Evolutionary conservation across 2,329 filamentous ascomycete genomes (phyloP).

Genomic region (Fusarium sambucinum): DNA sequence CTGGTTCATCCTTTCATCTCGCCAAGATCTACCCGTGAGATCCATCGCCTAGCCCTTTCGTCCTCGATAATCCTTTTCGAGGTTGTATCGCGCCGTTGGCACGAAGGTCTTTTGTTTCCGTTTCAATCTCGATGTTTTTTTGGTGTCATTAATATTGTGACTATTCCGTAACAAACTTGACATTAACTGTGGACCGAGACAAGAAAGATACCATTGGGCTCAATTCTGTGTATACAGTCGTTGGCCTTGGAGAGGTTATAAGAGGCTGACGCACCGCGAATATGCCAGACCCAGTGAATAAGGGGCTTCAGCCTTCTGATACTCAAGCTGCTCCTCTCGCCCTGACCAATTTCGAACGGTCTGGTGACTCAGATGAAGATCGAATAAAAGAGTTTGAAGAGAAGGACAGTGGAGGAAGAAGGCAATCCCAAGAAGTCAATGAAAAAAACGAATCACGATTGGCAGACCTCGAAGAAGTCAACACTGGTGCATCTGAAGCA

Average conservation of each 20-base stretch:
- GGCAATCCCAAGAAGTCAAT: slow-evolving; percentile 1
- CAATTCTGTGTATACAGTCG: neutral
- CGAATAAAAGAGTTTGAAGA: slow-evolving; percentile 33
- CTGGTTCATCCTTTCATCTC: neutral
- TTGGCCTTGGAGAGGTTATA: slow-evolving; percentile 4
- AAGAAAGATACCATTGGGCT: slow-evolving; percentile 1
- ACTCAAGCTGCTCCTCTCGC: slow-evolving; percentile 47
- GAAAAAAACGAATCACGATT: slow-evolving; percentile 26
- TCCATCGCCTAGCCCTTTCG: slow-evolving; percentile 9
- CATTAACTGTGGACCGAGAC: neutral
- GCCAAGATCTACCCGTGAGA: slow-evolving; percentile 19
- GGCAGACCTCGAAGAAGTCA: slow-evolving; percentile 51
- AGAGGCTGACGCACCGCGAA: slow-evolving; percentile 11
- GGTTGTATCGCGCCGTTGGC: slow-evolving; percentile 16
- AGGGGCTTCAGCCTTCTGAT: slow-evolving; percentile 49
- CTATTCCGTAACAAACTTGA: neutral
- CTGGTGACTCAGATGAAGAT: slow-evolving; percentile 37
- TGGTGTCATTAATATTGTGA: slow-evolving; percentile 7
- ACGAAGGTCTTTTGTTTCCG: slow-evolving; percentile 25
- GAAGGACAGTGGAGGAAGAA: slow-evolving; percentile 29
- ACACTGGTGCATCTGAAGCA: slow-evolving; percentile 67
- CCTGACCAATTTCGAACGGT: slow-evolving; percentile 39
- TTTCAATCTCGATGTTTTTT: slow-evolving; percentile 15
- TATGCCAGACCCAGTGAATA: slow-evolving; percentile 49
- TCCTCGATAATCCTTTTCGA: slow-evolving; percentile 19